These are phyloP conservation scores for Marsdenia floribunda DNA, from an alignment of 257 asterid genomes.

Conservation along the genomic window DNA sequence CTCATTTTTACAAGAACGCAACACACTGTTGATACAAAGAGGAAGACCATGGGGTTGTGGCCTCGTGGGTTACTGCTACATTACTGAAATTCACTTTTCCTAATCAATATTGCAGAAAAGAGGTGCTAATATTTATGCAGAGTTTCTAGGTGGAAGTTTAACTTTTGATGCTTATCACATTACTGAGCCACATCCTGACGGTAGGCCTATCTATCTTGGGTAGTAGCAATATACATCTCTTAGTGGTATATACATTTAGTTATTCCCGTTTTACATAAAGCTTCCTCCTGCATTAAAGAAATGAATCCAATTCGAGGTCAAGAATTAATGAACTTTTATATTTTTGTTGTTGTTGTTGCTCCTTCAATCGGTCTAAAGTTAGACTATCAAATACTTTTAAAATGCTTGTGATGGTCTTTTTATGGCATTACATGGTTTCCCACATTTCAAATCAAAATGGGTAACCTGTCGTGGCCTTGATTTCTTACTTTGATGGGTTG, in stretches of 20 bases:
- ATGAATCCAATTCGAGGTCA: not conserved
- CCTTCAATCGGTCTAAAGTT: not conserved
- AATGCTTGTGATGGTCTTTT: not conserved
- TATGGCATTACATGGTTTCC: not conserved
- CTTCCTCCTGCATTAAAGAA: not conserved
- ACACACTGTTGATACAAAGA: not conserved
- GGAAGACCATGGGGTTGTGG: not conserved
- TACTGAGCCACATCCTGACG: slow-evolving; percentile 35
- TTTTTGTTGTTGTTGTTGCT: not conserved
- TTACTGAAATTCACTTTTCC: not conserved
- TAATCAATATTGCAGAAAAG: slow-evolving; percentile 25
- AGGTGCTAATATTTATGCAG: slow-evolving; percentile 48
- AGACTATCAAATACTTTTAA: not conserved
- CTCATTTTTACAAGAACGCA: not conserved
- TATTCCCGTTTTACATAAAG: not conserved
- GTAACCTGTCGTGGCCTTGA: not conserved
- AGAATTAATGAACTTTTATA: not conserved
- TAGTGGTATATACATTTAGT: not conserved
- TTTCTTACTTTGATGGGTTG: not conserved
- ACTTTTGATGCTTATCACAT: slow-evolving; percentile 39
- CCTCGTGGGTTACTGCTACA: not conserved
- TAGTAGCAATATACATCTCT: not conserved
- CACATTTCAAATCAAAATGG: not conserved
- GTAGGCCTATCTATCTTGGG: slow-evolving; percentile 9
- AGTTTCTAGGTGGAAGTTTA: slow-evolving; percentile 51